A percentile compares a stretch with the other conserved stretches of the same genome.
phyloP scores from a whole-genome alignment of 2,329 filamentous ascomycete genomes.

The Ceratocystis cacaofunesta region DNA sequence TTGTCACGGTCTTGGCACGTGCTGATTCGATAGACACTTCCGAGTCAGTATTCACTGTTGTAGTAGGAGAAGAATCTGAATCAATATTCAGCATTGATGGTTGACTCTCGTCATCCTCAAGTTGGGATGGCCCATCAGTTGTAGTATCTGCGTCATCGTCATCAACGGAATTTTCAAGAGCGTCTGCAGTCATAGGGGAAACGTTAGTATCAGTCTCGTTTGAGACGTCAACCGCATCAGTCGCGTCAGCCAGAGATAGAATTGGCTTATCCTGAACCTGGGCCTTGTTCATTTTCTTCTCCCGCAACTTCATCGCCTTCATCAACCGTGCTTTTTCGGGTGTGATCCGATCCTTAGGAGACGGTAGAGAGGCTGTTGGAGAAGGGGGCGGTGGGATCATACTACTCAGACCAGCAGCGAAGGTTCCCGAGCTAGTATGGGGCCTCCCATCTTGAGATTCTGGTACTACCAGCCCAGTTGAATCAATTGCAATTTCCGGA shows the following conservation, averaged over 20 bases:
- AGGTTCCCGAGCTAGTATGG: conserved; percentile 23
- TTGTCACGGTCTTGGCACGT: conserved; percentile 25
- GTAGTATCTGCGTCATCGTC: conserved; percentile 20
- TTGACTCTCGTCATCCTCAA: conserved; percentile 21
- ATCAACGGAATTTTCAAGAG: neutral
- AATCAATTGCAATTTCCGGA: conserved; percentile 26
- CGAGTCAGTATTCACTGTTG: conserved; percentile 33
- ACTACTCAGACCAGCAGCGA: conserved; percentile 2
- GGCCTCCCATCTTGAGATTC: conserved; percentile 22
- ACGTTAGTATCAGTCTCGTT: conserved; percentile 19
- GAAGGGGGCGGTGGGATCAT: conserved; percentile 12
- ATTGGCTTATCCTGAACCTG: neutral
- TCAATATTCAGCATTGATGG: conserved; percentile 28
- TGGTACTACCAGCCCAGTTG: conserved; percentile 20
- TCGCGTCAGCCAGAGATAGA: neutral
- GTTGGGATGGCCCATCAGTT: conserved; percentile 19
- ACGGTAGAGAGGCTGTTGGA: conserved; percentile 19
- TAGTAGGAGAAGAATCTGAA: conserved; percentile 1
- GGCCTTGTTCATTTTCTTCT: conserved; percentile 43
- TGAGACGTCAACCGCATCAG: neutral
- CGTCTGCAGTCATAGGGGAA: neutral
- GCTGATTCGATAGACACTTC: conserved; percentile 36
- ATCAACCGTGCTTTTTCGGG: conserved; percentile 84
- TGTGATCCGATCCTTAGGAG: conserved; percentile 44
- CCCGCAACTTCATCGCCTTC: conserved; percentile 83